Base-by-base conservation (phyloP, 2,329 filamentous ascomycete genomes). In the Paramyrothecium sp. region DNA sequence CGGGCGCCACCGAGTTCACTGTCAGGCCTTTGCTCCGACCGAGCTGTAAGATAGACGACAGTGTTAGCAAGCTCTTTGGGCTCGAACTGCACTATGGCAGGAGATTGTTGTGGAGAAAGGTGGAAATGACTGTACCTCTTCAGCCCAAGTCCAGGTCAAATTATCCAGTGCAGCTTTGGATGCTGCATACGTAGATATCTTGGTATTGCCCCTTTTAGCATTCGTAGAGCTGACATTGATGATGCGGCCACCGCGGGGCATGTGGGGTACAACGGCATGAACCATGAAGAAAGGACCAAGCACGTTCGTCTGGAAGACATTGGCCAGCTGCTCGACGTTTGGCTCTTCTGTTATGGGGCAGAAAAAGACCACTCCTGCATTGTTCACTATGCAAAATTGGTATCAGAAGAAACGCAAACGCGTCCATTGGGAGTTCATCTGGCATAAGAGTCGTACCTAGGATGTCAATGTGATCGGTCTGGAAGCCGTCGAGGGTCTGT, bases 1-100 rank as follows among this genome's bases (percentile, higher is more conserved):
- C 77, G 0, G 76, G 77, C 0, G 70, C 71, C 8, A 79, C 61
- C 1, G 75, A 72, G 53, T 79, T 80, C 44, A 79, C 70, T 0
- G 76, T 79, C 54, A 80, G 75, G 16, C 76, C 75, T 46, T 68
- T 67, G 20, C 66, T 70, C 0, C 63, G 60, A 1, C 75, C 75
- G 16, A 75, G 65, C 66, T 74, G 16, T 8, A 2, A 20, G 1
- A 51, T 3, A 34, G 12, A 19, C 54, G n/a, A 4, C 33, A 11
- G 17, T 53, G 54, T 30, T 41, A 30, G 13, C 26, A 21, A 47
- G 41, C 41, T 46, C 26, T 44, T 49, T 20, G 46, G n/a, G n/a
- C n/a, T n/a, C n/a, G n/a, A n/a, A n/a, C n/a, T n/a, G n/a, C n/a
- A n/a, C n/a, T n/a, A n/a, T n/a, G n/a, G n/a, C n/a, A n/a, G n/a